A percentile compares a stretch with the other conserved stretches of the same genome.
Conservation (phyloP, 768 basidiomycete genomes). For the Russula vinacea region DNA sequence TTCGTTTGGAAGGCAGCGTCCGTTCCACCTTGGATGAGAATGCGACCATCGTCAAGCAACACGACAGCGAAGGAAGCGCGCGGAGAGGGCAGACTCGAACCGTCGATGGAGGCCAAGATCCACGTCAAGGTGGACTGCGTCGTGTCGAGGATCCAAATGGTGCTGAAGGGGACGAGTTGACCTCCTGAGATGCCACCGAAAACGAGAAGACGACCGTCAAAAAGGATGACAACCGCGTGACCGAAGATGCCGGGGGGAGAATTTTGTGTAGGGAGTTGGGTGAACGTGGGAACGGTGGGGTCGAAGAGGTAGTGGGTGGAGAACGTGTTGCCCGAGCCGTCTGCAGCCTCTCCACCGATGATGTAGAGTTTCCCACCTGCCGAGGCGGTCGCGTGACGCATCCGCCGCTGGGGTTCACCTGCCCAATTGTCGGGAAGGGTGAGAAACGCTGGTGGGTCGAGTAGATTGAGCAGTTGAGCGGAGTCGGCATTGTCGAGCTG, state of each 20-base stretch:
- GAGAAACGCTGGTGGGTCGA: conserved; percentile 46
- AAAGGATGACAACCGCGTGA: conserved; percentile 65
- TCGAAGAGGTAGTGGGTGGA: conserved; percentile 64
- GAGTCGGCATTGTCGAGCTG: conserved; percentile 60
- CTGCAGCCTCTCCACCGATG: conserved; percentile 77
- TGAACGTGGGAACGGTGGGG: conserved; percentile 50
- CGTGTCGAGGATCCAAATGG: conserved; percentile 63
- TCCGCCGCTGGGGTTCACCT: conserved; percentile 66
- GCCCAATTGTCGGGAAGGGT: conserved; percentile 53
- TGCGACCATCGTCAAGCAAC: conserved; percentile 47
- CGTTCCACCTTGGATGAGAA: conserved; percentile 78
- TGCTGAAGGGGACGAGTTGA: conserved; percentile 52
- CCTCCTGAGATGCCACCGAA: conserved; percentile 65
- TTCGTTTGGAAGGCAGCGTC: conserved; percentile 50
- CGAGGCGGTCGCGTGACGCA: conserved; percentile 66
- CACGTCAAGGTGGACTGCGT: conserved; percentile 47
- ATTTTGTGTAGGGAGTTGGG: conserved; percentile 49
- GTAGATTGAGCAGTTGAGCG: conserved; percentile 52
- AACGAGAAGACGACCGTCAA: conserved; percentile 65
- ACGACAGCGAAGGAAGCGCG: conserved; percentile 62
- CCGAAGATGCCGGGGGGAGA: conserved; percentile 70
- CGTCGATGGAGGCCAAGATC: conserved; percentile 44
- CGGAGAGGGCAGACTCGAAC: conserved; percentile 48
- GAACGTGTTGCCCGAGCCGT: conserved; percentile 66
- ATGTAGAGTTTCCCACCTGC: conserved; percentile 57